Percentiles rank a stretch among this genome's conserved stretches.
Evolutionary conservation across 2,329 filamentous ascomycete genomes (phyloP).

Genomic region (Aspergillus sp.): DNA sequence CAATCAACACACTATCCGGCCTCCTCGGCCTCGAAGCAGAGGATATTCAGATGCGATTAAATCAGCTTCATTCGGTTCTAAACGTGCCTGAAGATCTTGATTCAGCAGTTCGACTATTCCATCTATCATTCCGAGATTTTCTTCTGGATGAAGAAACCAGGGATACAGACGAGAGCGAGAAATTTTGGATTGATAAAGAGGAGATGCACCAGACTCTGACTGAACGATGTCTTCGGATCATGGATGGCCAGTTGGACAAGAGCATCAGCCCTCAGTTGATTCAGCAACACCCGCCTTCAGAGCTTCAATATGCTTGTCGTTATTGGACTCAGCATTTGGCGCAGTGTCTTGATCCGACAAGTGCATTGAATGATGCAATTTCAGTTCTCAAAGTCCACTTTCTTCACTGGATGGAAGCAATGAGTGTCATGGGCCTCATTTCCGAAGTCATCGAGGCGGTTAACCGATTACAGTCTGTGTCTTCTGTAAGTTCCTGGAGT

Average conservation of each 20-base stretch:
- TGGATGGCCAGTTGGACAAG: neutral
- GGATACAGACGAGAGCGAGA: neutral
- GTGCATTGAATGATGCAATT: neutral
- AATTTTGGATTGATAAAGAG: neutral
- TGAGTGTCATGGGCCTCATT: neutral
- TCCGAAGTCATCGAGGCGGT: neutral
- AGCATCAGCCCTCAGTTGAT: neutral
- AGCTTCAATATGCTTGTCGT: slow-evolving; percentile 2
- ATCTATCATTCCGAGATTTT: slow-evolving; percentile 38
- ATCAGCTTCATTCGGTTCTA: slow-evolving; percentile 27
- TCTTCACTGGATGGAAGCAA: slow-evolving; percentile 2
- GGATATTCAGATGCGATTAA: slow-evolving; percentile 18
- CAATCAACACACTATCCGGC: slow-evolving; percentile 20
- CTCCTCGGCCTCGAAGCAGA: slow-evolving; percentile 17
- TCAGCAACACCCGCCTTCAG: neutral
- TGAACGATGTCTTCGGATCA: neutral
- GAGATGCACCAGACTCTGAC: neutral
- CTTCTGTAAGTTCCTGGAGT: neutral
- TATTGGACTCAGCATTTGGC: slow-evolving; percentile 3
- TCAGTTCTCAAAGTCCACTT: slow-evolving; percentile 3
- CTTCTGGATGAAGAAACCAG: slow-evolving; percentile 33
- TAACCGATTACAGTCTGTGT: neutral
- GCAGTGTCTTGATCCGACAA: neutral
- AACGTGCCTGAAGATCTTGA: slow-evolving; percentile 18
- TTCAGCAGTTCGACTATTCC: slow-evolving; percentile 25